phyloP scores from a whole-genome alignment of 1,139 yeast species.

The Protomyces arabidopsidicola region DNA sequence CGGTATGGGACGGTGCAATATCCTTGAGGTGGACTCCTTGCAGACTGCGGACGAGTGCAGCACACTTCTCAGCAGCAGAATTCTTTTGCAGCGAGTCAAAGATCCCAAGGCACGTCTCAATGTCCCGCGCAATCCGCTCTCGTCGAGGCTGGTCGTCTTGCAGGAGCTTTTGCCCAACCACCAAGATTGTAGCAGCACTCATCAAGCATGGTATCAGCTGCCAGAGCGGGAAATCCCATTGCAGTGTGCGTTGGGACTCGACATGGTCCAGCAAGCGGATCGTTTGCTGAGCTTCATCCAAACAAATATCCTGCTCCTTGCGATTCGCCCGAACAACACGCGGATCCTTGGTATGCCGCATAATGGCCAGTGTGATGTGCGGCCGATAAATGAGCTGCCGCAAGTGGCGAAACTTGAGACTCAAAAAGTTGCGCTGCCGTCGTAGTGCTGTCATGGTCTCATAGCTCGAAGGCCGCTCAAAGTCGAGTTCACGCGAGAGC shows the following conservation, averaged over 20 bases:
- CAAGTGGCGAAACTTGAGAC: conserved; percentile 28
- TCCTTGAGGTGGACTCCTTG: conserved; percentile 15
- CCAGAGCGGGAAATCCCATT: conserved; percentile 26
- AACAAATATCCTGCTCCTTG: conserved; percentile 19
- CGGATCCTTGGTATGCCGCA: conserved; percentile 17
- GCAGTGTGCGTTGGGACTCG: conserved; percentile 14
- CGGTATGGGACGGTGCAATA: conserved; percentile 15
- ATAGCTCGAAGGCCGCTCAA: conserved; percentile 15
- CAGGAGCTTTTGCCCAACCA: conserved; percentile 21
- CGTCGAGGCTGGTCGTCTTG: conserved; percentile 11
- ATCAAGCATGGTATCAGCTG: conserved; percentile 25
- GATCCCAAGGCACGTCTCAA: conserved; percentile 11
- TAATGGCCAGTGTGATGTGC: conserved; percentile 18
- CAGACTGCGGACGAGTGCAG: conserved; percentile 19
- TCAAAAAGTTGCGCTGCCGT: conserved; percentile 28
- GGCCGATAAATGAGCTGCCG: conserved; percentile 31
- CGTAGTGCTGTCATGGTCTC: conserved; percentile 7
- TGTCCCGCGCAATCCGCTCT: conserved; percentile 3
- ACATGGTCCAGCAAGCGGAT: conserved; percentile 24
- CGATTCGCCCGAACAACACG: conserved; percentile 4
- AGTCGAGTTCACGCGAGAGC: conserved; percentile 24
- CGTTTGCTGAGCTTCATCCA: conserved; percentile 18
- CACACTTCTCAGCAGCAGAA: conserved; percentile 23
- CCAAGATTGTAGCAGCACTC: conserved; percentile 26
- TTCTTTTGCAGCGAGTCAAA: conserved; percentile 25